Base-by-base conservation (phyloP, 1,139 yeast species). In the Sugiyamaella sp. region DNA sequence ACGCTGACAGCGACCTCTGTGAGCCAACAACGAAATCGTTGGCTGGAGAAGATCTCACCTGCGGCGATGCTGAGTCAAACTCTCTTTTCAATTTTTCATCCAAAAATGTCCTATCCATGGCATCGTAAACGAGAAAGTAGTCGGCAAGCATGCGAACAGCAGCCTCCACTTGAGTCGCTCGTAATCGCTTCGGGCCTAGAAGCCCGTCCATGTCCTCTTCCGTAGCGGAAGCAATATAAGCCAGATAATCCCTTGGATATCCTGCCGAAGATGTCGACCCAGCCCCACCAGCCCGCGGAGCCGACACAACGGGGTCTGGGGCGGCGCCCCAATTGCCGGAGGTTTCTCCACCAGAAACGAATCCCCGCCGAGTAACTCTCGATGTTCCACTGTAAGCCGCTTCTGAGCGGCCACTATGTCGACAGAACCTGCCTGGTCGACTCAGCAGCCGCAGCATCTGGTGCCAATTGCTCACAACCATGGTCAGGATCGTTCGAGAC, bases 91-190 rank as follows among this genome's bases (percentile, higher is more conserved):
- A 32, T 44, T 62, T 60, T 35, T 60, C 57, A 24, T 60, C 55
- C 35, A 63, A 41, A 20, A 61, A 52, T 12, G 52, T 53, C 25
- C 57, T 58, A 45, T 65, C 67, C 56, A 63, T 61, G 10, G 63
- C 55, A 46, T 62, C 67, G 51, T 64, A 66, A 3, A 64, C 54
- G 38, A 59, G 51, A 46, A 66, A 58, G 42, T 61, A 54, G 39
- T 66, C 69, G 2, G 67, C 66, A 39, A 66, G 46, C 65, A 62
- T 64, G 21, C 69, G 48, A n/a, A 63, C 63, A 2, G 66, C 60
- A 1, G 67, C 66, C 43, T 65, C 69, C 5, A 65, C 46, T 20
- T 51, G 53, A 1, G 63, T 60, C 25, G 61, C 59, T 17, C 67
- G 51, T 9, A 59, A 49, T 12, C 51, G 41, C 8, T 55, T 54